These are phyloP conservation scores for Diaporthe longicolla DNA, from an alignment of 2,329 filamentous ascomycete species.

Conservation along the genomic window DNA sequence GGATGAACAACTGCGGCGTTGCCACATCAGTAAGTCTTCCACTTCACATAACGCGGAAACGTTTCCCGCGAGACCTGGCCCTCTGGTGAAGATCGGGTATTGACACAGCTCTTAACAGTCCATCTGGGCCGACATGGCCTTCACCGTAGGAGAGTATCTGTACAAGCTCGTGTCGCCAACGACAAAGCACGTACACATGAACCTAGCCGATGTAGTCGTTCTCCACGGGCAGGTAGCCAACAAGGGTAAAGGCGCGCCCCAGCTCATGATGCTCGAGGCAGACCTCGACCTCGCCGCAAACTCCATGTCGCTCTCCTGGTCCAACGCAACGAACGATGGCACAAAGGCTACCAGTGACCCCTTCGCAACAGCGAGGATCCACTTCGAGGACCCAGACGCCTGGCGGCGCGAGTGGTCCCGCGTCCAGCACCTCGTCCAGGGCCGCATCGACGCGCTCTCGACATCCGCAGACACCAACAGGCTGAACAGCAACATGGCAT, in stretches of 20 bases:
- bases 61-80: too few relatives aligned
- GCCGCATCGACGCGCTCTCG: constrained; percentile 1
- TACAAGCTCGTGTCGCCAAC: not conserved
- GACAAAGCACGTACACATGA: not conserved
- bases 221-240: constrained; percentile 5
- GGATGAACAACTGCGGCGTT: constrained; percentile 2
- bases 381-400: not conserved
- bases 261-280: not conserved
- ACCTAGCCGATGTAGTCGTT: not conserved
- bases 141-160: not conserved
- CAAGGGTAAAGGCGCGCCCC: not conserved
- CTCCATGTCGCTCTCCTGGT: not conserved
- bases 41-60: too few relatives aligned
- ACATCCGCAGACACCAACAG: not conserved
- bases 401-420: constrained; percentile 3
- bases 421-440: constrained; percentile 2
- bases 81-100: too few relatives aligned
- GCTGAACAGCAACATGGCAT: not conserved
- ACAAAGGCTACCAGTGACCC: not conserved
- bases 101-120: not conserved
- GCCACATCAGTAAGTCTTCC: constrained; percentile 1
- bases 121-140: not conserved
- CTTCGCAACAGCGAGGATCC: not conserved
- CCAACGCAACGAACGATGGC: not conserved
- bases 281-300: constrained; percentile 1